Evolutionary conservation across 2,329 filamentous ascomycete genomes (phyloP).

Genomic region (Fusarium nanum): DNA sequence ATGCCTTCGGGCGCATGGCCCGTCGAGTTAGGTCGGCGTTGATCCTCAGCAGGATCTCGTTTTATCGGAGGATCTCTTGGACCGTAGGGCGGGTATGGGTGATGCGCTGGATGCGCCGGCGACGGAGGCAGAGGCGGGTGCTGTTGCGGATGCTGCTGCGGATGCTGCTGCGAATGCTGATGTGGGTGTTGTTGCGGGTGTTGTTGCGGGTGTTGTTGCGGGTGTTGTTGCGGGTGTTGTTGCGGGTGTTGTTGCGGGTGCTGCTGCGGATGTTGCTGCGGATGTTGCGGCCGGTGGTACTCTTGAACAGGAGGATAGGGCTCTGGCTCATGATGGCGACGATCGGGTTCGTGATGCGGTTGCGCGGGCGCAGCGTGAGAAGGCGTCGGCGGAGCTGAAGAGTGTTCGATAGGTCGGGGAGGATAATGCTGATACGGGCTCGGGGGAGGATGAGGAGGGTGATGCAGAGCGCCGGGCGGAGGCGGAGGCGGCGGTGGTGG

Average conservation of each 20-base stretch:
- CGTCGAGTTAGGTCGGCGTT: constrained; percentile 65
- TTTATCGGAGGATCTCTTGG: constrained; percentile 67
- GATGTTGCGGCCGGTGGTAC: constrained; percentile 54
- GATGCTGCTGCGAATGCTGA: constrained; percentile 29
- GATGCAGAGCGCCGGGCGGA: constrained; percentile 46
- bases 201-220: constrained; percentile 41
- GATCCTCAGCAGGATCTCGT: constrained; percentile 64
- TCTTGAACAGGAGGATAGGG: constrained; percentile 67
- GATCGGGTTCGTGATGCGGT: constrained; percentile 59
- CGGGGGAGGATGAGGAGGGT: constrained; percentile 47
- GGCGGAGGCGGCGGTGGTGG: constrained; percentile 48
- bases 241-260: constrained; percentile 14
- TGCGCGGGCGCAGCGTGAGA: constrained; percentile 47
- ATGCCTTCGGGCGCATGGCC: constrained; percentile 56
- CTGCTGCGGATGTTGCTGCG: constrained; percentile 34
- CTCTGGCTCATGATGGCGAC: constrained; percentile 68
- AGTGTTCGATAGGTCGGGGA: constrained; percentile 50
- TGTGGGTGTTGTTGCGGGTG: constrained; percentile 49
- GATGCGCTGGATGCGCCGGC: constrained; percentile 54
- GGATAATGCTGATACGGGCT: constrained; percentile 57
- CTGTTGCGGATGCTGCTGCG: constrained; percentile 25
- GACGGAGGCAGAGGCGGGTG: constrained; percentile 53
- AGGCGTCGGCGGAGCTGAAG: constrained; percentile 48
- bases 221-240: constrained; percentile 48
- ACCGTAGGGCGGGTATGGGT: constrained; percentile 58